Evolutionary conservation across 2,329 filamentous ascomycete species (phyloP).

Genomic region (Sporothrix dimorphospora): DNA sequence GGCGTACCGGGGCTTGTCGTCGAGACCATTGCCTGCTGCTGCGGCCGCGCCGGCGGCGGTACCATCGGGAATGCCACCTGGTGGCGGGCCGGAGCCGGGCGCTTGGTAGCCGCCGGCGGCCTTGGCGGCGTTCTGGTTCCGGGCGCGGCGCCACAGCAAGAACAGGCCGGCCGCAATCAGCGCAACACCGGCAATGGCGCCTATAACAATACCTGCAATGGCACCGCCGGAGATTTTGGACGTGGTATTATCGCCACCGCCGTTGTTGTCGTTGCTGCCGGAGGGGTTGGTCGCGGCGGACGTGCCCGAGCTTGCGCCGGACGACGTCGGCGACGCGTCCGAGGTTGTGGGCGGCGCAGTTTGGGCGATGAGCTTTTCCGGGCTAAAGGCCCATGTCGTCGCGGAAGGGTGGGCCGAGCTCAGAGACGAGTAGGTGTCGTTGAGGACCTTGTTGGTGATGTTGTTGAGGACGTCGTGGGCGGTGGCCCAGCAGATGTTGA

Average conservation of each 20-base stretch:
- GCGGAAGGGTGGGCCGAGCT: slow-evolving; percentile 29
- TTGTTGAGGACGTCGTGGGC: slow-evolving; percentile 32
- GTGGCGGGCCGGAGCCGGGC: neutral
- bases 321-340: slow-evolving; percentile 4
- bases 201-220: slow-evolving; percentile 30
- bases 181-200: slow-evolving; percentile 25
- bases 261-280: neutral
- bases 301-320: neutral
- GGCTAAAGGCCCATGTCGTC: slow-evolving; percentile 31
- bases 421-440: slow-evolving; percentile 32
- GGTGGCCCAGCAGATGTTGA: slow-evolving; percentile 35
- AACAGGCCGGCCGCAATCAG: slow-evolving; percentile 25
- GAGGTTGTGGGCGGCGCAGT: slow-evolving; percentile 25
- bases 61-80: neutral
- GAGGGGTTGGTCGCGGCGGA: neutral
- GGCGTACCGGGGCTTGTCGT: slow-evolving; percentile 21
- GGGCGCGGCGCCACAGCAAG: slow-evolving; percentile 25
- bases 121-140: slow-evolving; percentile 3
- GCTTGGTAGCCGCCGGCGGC: slow-evolving; percentile 8
- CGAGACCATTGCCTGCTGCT: neutral
- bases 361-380: slow-evolving; percentile 27
- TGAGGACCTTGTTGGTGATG: slow-evolving; percentile 28
- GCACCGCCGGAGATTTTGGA: slow-evolving; percentile 19
- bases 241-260: neutral
- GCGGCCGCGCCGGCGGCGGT: neutral